Base-by-base conservation (phyloP, 2,329 filamentous ascomycete genomes). In the Fusarium subglutinans region DNA sequence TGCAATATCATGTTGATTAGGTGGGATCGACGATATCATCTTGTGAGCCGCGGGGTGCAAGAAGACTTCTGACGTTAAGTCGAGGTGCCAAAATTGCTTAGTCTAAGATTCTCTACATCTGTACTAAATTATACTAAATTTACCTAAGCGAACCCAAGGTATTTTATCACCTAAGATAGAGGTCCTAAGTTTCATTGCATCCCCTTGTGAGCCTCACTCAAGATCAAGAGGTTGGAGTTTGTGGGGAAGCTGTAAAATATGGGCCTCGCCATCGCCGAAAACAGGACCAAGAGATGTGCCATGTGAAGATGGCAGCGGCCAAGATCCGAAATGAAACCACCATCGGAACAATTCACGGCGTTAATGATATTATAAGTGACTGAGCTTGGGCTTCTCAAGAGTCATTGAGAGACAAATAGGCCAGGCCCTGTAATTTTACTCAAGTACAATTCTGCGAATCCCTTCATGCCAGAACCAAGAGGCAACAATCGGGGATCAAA, bases 291-390 rank as follows among this genome's bases (percentile, higher is more conserved):
- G 58, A 28, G 20, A 54, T 18, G 37, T 44, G 22, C 30, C 44
- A 45, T 58, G 8, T 57, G 22, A 13, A 72, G 30, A 59, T 54
- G 65, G 54, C 26, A 62, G 43, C 54, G 66, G 60, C 24, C 54
- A 70, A 67, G 35, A 57, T 59, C 67, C 59, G 53, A 70, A 44
- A 43, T 26, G 24, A 43, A 38, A 38, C 33, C 26, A 44, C 35
- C 17, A 35, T 51, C 50, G 51, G 51, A 33, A 63, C 17, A 35
- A 15, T 43, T 50, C 28, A 51, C 30, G 24, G 22, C 26, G 41
- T 50, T 35, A 3, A 26, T 12, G 15, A 3, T 12, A 38, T 5
- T 22, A 22, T 9, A 9, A 15, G 5, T 22, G 9, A 38, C 33
- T 45, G 44, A 62, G 22, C 17, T 24, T 10, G 12, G 17, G 15